A percentile compares a stretch with the other conserved stretches of the same genome.
phyloP scores from a whole-genome alignment of 2,329 filamentous ascomycete species.

The Madurella fahalii region DNA sequence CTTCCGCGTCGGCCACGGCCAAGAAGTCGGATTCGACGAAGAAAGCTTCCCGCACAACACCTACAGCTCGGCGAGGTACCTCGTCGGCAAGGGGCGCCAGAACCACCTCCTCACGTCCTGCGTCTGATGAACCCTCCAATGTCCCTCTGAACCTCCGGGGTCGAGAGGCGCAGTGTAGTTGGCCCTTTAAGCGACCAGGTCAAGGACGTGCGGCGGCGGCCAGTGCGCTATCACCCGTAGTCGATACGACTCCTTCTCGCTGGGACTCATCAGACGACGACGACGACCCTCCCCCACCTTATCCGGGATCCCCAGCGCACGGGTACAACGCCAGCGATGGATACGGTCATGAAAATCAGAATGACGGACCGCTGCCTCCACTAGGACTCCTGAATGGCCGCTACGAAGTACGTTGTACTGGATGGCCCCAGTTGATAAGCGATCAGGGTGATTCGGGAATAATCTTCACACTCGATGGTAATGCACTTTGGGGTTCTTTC shows the following conservation, averaged over 20 bases:
- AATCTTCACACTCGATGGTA: conserved; percentile 37
- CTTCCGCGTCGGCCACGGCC: not conserved
- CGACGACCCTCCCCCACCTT: conserved; percentile 18
- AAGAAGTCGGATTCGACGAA: not conserved
- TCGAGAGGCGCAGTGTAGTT: conserved; percentile 6
- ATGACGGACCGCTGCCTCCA: conserved; percentile 19
- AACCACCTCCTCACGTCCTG: not conserved
- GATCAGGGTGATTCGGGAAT: conserved; percentile 30
- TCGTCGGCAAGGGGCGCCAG: not conserved
- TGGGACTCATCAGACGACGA: conserved; percentile 9
- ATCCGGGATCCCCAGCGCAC: conserved; percentile 8
- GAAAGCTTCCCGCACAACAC: conserved; percentile 1
- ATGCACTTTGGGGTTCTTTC: conserved; percentile 44
- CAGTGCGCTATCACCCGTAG: not conserved
- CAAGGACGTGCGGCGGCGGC: not conserved
- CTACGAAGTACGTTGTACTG: conserved; percentile 35
- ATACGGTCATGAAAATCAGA: conserved; percentile 12
- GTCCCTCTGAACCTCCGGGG: not conserved
- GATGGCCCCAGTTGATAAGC: conserved; percentile 2
- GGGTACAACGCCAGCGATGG: not conserved
- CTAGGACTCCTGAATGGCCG: conserved; percentile 42
- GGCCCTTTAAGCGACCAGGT: not conserved
- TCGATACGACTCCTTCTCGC: conserved; percentile 5
- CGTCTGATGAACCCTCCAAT: not conserved
- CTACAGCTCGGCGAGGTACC: conserved; percentile 8